phyloP scores from a whole-genome alignment of 2,329 filamentous ascomycete species.

The Xylariaceae sp. region DNA sequence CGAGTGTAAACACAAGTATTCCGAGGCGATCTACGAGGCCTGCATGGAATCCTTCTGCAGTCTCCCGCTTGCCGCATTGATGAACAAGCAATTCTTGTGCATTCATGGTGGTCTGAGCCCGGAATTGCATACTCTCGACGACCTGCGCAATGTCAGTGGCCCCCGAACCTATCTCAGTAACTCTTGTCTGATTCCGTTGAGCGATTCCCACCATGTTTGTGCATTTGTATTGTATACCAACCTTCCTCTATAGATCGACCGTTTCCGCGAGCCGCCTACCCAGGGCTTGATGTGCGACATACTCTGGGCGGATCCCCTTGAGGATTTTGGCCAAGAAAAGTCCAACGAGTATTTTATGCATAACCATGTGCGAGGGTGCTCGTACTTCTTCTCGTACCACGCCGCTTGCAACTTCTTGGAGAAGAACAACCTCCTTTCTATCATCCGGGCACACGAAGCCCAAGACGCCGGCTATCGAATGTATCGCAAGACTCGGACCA shows the following conservation, averaged over 20 bases:
- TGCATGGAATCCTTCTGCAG: conserved; percentile 98
- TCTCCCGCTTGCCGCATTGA: conserved; percentile 87
- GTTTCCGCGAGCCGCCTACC: conserved; percentile 94
- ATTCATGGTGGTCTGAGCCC: conserved; percentile 96
- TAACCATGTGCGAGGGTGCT: conserved; percentile 97
- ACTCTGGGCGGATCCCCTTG: conserved; percentile 94
- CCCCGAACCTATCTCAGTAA: not conserved
- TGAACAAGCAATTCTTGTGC: conserved; percentile 99
- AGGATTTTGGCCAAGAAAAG: conserved; percentile 98
- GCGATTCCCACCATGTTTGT: not conserved
- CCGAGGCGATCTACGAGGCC: conserved; percentile 89
- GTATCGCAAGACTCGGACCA: conserved; percentile 98
- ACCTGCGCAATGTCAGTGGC: conserved; percentile 73
- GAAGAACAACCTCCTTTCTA: conserved; percentile 96
- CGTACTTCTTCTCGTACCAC: conserved; percentile 98
- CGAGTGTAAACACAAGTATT: conserved; percentile 99
- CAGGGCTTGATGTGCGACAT: conserved; percentile 99
- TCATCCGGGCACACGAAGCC: conserved; percentile 96
- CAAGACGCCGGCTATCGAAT: conserved; percentile 98
- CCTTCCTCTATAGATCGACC: conserved; percentile 66
- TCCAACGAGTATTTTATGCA: conserved; percentile 96
- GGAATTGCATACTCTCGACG: conserved; percentile 91
- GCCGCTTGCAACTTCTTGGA: conserved; percentile 96
- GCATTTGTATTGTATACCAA: conserved; percentile 1
- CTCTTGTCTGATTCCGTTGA: not conserved